Base-by-base conservation (phyloP, 129 eudicot species). In the Centrapalus pauciflorus region DNA sequence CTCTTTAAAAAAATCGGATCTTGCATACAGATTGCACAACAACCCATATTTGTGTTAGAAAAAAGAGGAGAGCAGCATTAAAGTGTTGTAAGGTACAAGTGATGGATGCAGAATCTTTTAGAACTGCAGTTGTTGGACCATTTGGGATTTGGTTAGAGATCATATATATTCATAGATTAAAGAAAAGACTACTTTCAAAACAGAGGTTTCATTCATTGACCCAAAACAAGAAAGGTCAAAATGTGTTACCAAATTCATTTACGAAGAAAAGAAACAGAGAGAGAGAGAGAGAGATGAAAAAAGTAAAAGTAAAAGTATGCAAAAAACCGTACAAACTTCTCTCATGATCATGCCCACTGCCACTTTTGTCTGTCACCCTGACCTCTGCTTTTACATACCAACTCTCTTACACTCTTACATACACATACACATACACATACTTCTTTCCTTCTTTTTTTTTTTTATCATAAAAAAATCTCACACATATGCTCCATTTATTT, bases 361-460 rank as follows among this genome's bases (percentile, higher is more conserved):
- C 74, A 67, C 70, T 29, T 72, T 77, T 77, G 67, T 70, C 80
- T 51, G 70, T 51, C 64, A 68, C 51, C 50, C 37, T 10, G 50
- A 40, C 60, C 83, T 77, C 58, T 73, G 71, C 70, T 19, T 73
- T 73, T 66, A 64, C 71, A 69, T 54, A 80, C 80, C 80, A 74
- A 80, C 84, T 79, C 83, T 73, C 80, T 64, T 55, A 55, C 64
- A 5, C 59, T 66, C 35, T 48, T 54, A 20, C 49, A 35, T 37
- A 17, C 4, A 48, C 28, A 11, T 62, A 61, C n/a, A n/a, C 55
- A 30, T 17, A 55, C 55, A 24, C 58, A 57, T 16, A 54, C 60
- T 16, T 25, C 16, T 16, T 5, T 12, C 23, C 1, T 29, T 17
- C 1, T 20, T 0, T n/a, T 33, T 72, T 14, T n/a, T 2, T 10